Conservation (phyloP, 345 rosid genomes). For the Physaria fendleri region DNA sequence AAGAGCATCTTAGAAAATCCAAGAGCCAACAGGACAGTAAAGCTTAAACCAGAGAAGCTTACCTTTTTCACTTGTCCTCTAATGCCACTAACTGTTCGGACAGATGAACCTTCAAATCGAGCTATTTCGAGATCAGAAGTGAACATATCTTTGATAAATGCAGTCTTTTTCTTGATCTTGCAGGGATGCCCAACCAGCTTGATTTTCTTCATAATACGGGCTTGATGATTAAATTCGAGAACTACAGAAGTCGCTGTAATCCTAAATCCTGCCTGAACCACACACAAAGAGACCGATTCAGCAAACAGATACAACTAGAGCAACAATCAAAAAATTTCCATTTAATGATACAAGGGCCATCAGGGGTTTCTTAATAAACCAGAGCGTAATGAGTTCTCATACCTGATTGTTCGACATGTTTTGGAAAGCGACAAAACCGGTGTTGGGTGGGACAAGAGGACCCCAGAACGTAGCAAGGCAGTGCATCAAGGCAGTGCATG, state of each 20-base stretch:
- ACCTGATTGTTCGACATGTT: slow-evolving; percentile 79
- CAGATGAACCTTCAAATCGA: slow-evolving; percentile 75
- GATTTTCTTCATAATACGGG: slow-evolving; percentile 68
- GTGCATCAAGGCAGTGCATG: slow-evolving; percentile 94
- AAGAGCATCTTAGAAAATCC: neutral
- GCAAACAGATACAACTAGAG: neutral
- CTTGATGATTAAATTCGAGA: slow-evolving; percentile 79
- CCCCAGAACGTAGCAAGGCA: slow-evolving; percentile 98
- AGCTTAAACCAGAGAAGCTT: slow-evolving; percentile 15
- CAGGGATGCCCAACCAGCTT: slow-evolving; percentile 87
- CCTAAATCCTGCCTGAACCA: slow-evolving; percentile 64
- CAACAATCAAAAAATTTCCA: neutral
- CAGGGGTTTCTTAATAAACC: neutral
- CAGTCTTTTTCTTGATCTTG: slow-evolving; percentile 87
- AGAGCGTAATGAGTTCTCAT: slow-evolving; percentile 3
- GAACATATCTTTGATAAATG: slow-evolving; percentile 82
- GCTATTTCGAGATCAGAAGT: slow-evolving; percentile 95
- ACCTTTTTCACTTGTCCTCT: slow-evolving; percentile 95
- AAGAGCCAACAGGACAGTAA: slow-evolving; percentile 2
- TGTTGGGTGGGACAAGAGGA: slow-evolving; percentile 90
- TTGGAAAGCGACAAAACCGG: slow-evolving; percentile 86
- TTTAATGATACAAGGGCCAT: neutral
- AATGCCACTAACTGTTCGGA: slow-evolving; percentile 90
- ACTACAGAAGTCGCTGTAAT: slow-evolving; percentile 75
- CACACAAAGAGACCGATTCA: slow-evolving; percentile 24